Evolutionary conservation across 192 early-diverging fungal genomes (phyloP), one percentile per base, ranked within the genome.

Genomic region (Spizellomyces punctatus): DNA sequence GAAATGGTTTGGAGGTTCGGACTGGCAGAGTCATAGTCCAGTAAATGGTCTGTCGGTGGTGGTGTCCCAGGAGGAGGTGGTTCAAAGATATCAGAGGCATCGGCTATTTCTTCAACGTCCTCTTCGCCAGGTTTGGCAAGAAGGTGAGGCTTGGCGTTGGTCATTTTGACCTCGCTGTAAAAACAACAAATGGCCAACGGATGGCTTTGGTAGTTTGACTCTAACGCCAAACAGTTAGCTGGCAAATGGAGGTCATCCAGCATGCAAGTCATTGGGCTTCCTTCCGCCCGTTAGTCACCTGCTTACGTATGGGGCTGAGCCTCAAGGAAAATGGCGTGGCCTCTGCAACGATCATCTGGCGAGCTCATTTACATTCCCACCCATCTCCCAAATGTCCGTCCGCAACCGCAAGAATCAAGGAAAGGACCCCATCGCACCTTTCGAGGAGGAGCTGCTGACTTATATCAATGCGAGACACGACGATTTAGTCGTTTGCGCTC

Each of bases 341-440:
- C 27, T 36, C 27, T n/a, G 27, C 0, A 3, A 36, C 27, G 27
- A 36, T 36, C 27, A 2, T 54, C 17, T 54, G 14, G 2, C 17
- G 14, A 54, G 50, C 1, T 54, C 50, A 54, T 54, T 54, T 54
- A 54, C 17, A 54, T 19, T 54, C 3, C 50, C 50, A 54, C 14
- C 1, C 43, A 66, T n/a, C 64, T 16, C 45, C 14, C 61, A 63
- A 44, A 72, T 72, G 70, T 64, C 70, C 42, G 2, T 64, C 16
- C 59, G 70, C 2, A 64, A 50, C 59, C 59, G 70, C 46, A 72
- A 72, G 54, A 14, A 44, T 19, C 14, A 16, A 36, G 16, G 17
- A 19, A n/a, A 42, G 55, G 70, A 72, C 43, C 61, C 70, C 36
- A 27, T 72, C 47, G 44, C 70, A n/a, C 16, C n/a, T 16, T 49